Evolutionary conservation across 2,329 filamentous ascomycete genomes (phyloP).

Genomic region (Berkeleyomyces basicola): DNA sequence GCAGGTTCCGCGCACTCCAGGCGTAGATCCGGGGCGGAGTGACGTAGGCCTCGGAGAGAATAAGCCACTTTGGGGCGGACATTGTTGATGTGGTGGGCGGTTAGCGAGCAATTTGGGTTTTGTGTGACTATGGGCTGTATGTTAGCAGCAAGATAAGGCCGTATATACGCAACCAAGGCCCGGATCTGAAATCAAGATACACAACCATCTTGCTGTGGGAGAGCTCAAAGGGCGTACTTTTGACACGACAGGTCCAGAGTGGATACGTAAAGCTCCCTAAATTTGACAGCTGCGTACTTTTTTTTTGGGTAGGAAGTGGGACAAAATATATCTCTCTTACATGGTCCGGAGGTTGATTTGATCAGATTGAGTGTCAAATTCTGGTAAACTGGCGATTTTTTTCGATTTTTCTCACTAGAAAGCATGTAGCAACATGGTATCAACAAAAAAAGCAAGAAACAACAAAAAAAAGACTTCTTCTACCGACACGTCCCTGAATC

Average conservation of each 20-base stretch:
- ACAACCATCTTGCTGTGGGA: neutral
- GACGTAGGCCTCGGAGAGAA: constrained; percentile 3
- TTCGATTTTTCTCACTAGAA: too few species aligned
- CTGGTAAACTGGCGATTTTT: too few species aligned
- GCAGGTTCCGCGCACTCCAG: constrained; percentile 12
- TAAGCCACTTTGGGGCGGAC: constrained; percentile 4
- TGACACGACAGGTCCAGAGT: neutral
- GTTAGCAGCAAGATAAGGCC: neutral
- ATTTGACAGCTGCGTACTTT: neutral
- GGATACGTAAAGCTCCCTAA: neutral
- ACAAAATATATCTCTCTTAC: too few species aligned
- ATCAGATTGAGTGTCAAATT: too few species aligned
- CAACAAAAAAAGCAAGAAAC: too few species aligned
- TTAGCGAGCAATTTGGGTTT: neutral
- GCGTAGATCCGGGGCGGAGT: constrained; percentile 11
- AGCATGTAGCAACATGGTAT: too few species aligned
- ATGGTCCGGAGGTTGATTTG: too few species aligned
- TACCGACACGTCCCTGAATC: too few species aligned
- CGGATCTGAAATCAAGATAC: neutral
- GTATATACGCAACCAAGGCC: too few species aligned
- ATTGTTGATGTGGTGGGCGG: neutral
- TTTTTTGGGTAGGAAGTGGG: too few species aligned
- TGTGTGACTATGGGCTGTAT: neutral
- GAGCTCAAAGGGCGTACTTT: neutral
- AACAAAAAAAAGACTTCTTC: too few species aligned